These are phyloP conservation scores for Xeromyces bisporus DNA, from an alignment of 495 filamentous ascomycete species.

Conservation along the genomic window DNA sequence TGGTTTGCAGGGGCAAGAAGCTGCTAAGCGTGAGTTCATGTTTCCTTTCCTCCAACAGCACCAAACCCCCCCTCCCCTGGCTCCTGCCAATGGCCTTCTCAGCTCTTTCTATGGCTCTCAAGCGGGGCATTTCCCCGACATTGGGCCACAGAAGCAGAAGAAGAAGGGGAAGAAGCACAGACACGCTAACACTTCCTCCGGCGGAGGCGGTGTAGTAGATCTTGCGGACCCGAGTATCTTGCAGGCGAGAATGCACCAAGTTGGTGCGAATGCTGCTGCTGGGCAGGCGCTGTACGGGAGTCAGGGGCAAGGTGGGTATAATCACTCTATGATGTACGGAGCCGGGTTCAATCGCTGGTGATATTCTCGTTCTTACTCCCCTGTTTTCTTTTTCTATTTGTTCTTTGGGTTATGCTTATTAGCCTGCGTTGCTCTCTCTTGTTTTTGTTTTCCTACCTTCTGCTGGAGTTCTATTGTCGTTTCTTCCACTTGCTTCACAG, in stretches of 20 bases:
- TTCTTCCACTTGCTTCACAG: constrained; percentile 13
- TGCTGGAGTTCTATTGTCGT: constrained; percentile 4
- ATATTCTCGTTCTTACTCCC: constrained; percentile 22
- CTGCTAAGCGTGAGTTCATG: constrained; percentile 85
- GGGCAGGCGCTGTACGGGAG: constrained; percentile 77
- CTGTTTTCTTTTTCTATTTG: constrained; percentile 5
- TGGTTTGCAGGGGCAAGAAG: constrained; percentile 52
- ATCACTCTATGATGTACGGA: constrained; percentile 73
- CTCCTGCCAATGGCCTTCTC: constrained; percentile 72
- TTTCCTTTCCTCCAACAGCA: constrained; percentile 75
- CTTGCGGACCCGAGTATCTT: constrained; percentile 99
- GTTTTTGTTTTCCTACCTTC: too few species aligned
- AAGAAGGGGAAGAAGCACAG: constrained; percentile 99
- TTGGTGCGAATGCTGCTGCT: constrained; percentile 44
- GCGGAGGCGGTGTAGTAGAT: constrained; percentile 95
- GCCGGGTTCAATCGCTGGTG: constrained; percentile 54
- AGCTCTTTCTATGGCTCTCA: constrained; percentile 80
- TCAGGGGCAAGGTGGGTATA: constrained; percentile 98
- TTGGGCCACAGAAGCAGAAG: constrained; percentile 83
- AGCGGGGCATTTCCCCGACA: constrained; percentile 67
- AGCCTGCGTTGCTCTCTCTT: constrained; percentile 1
- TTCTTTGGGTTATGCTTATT: constrained; percentile 7
- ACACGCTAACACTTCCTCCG: constrained; percentile 99
- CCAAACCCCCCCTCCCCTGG: constrained; percentile 73
- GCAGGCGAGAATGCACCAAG: constrained; percentile 90